These are phyloP conservation scores for Zygnema cylindricum DNA, from an alignment of 139 green algal species.

Conservation along the genomic window DNA sequence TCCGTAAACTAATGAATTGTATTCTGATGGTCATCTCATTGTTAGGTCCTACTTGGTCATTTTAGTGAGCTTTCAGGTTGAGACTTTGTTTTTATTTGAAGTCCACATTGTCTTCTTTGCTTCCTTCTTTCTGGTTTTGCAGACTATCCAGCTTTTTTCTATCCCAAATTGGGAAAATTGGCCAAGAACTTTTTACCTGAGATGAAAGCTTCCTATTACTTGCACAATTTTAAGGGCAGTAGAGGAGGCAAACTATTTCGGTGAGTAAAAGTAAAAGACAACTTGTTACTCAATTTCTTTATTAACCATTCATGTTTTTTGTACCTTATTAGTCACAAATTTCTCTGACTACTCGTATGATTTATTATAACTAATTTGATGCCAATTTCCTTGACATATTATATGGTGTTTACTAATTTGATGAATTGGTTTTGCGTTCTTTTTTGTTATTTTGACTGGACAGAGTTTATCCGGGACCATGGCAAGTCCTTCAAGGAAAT, in stretches of 20 bases:
- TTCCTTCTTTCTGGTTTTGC: too few species aligned
- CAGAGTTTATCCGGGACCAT: conserved; percentile 82
- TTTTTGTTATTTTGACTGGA: conserved; percentile 20
- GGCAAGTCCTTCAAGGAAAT: conserved; percentile 77
- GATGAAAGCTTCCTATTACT: conserved; percentile 78
- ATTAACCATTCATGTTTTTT: background rate
- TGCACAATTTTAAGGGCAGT: conserved; percentile 89
- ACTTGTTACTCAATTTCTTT: background rate
- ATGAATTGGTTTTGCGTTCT: too few species aligned
- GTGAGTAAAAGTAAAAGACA: background rate
- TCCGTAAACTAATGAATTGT: too few species aligned
- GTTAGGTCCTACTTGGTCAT: background rate
- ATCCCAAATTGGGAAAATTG: conserved; percentile 80
- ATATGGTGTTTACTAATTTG: too few species aligned
- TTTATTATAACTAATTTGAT: background rate
- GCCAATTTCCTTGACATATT: conserved; percentile 16
- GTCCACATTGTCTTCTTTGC: too few species aligned
- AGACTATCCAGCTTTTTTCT: conserved; percentile 83
- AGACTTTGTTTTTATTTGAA: background rate
- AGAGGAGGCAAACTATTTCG: conserved; percentile 50
- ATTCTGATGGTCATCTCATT: too few species aligned
- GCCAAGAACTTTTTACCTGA: conserved; percentile 73
- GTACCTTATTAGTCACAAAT: background rate
- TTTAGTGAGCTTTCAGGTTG: background rate
- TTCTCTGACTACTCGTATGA: background rate